Base-by-base conservation (phyloP, 2,329 filamentous ascomycete species). In the Chalaropsis thielavioides region DNA sequence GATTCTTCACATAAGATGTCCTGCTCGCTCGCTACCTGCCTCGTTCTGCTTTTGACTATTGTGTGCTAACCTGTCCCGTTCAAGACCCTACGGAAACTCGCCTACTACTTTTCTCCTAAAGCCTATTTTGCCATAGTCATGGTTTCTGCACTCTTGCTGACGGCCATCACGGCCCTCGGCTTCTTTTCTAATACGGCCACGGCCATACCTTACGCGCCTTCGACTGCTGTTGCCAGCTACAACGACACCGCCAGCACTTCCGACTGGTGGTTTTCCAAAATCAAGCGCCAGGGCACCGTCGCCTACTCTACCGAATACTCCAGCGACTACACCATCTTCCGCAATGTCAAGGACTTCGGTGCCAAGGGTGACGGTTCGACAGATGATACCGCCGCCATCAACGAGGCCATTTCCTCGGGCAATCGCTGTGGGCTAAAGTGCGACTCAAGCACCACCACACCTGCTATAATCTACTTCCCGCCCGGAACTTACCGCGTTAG, bases 401-500 rank as follows among this genome's bases (percentile, higher is more conserved):
- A 96, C 77, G 74, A 77, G 49, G 91, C 91, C 69, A 88, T 96
- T 71, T 80, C 83, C 4, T 82, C 83, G n/a, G 90, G 90, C 35
- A 79, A 81, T 70, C 88, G 92, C 54, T 97, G 92, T 72, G 90
- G 89, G 46, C 73, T 83, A 68, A 83, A 84, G 68, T 97, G 92
- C 73, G 88, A 94, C 73, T 95, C 90, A 1, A 84, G 83, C 40
- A 97, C 92, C 2, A 82, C 83, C n/a, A 84, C 85, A 0, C 92
- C 92, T 0, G 92, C 90, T 31, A 78, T 97, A 15, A 84, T 97
- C 63, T 97, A 95, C 79, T 95, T 97, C 78, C 92, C 91, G 46
- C 80, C 89, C 11, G 92, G 92, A 69, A 95, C 85, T 65, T 97
- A 96, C 72, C 72, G 88, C 19, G 86, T 97, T 70, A 90, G 85